Conservation (phyloP, 179 eudicot species). For the Beta corolliflora region DNA sequence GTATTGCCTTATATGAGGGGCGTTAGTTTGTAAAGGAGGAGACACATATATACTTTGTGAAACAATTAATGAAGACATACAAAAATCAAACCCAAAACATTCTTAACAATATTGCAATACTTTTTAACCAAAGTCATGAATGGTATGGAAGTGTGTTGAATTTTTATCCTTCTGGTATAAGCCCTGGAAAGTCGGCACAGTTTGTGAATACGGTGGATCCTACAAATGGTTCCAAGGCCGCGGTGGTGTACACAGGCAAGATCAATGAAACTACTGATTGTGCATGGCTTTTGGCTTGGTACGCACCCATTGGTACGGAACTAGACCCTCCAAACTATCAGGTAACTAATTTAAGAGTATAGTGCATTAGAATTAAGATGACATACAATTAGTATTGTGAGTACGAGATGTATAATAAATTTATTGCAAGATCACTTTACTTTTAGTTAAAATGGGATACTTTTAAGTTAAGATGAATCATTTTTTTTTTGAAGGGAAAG, state of each 20-base stretch:
- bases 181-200: background rate
- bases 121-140: background rate
- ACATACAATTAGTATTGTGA: no score
- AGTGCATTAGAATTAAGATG: no score
- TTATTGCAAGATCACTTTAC: no score
- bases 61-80: no score
- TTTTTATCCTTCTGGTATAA: background rate
- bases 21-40: no score
- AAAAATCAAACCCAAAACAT: no score
- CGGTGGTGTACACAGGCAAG: background rate
- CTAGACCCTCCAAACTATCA: background rate
- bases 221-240: background rate
- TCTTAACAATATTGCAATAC: background rate
- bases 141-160: background rate
- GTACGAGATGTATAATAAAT: no score
- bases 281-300: conserved; percentile 2
- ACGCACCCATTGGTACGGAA: background rate
- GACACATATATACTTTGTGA: no score
- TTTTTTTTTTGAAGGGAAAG: no score
- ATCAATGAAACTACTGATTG: background rate
- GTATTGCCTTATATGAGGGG: no score
- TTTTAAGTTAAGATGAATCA: no score
- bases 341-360: background rate
- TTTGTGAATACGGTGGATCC: background rate
- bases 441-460: no score